Percentiles rank a stretch among this genome's conserved stretches.
Evolutionary conservation across 2,329 filamentous ascomycete genomes (phyloP).

Genomic region (Fusarium sp.): DNA sequence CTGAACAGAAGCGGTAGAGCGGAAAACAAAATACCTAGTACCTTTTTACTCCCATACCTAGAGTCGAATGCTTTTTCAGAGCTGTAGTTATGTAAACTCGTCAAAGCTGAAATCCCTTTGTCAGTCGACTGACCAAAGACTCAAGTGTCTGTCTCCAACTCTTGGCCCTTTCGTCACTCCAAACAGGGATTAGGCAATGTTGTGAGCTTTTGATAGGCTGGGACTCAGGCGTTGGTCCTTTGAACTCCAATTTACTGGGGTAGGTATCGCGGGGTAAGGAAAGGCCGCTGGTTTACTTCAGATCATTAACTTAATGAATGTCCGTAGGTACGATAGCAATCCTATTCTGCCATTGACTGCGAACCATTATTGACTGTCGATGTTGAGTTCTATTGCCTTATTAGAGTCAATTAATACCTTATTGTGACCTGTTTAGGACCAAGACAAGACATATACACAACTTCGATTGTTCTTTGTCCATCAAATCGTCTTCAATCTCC

Average conservation of each 20-base stretch:
- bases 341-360: neutral
- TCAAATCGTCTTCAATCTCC: neutral
- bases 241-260: slow-evolving; percentile 3
- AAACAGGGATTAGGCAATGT: slow-evolving; percentile 26
- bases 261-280: slow-evolving; percentile 29
- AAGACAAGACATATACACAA: neutral
- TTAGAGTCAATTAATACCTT: neutral
- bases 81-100: neutral
- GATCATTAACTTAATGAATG: neutral
- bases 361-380: neutral
- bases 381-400: neutral
- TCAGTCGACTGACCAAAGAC: neutral
- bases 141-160: neutral
- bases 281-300: slow-evolving; percentile 23
- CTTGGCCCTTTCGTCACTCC: slow-evolving; percentile 19
- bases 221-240: neutral
- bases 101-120: neutral
- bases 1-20: neutral
- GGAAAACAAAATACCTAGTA: neutral
- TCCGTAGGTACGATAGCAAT: neutral
- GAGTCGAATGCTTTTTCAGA: neutral
- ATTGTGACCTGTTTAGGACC: neutral
- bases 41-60: neutral
- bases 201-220: slow-evolving; percentile 29
- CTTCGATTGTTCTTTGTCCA: neutral